Conservation (phyloP, 2,329 filamentous ascomycete species). For the Cordyceps cicadae region DNA sequence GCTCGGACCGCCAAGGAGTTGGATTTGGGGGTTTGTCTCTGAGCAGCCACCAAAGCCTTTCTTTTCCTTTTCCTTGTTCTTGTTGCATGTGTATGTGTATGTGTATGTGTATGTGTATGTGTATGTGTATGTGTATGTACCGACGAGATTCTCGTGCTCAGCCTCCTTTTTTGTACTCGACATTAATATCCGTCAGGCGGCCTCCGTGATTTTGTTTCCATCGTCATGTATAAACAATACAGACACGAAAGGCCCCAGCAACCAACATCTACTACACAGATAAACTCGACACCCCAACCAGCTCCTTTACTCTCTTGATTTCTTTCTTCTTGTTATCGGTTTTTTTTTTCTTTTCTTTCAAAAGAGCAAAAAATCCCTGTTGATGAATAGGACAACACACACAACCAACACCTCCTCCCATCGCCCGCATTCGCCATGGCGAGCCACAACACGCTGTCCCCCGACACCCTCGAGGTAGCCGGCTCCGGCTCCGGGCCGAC, state of each 20-base stretch:
- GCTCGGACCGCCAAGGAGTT: slow-evolving; percentile 4
- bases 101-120: too few species aligned
- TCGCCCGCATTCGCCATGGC: slow-evolving; percentile 3
- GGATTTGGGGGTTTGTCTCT: background rate
- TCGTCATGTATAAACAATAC: background rate
- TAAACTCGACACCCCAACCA: background rate
- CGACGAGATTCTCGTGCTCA: slow-evolving; percentile 1
- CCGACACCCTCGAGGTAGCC: slow-evolving; percentile 6
- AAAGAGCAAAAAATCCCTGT: background rate
- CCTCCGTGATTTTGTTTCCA: background rate
- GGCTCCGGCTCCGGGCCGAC: too few species aligned
- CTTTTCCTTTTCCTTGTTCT: too few species aligned
- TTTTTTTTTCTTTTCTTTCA: background rate
- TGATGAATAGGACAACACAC: background rate
- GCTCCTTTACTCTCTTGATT: too few species aligned
- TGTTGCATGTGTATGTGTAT: too few species aligned
- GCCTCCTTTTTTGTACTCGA: slow-evolving; percentile 2
- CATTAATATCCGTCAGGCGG: slow-evolving; percentile 2
- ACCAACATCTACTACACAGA: background rate
- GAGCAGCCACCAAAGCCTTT: too few species aligned
- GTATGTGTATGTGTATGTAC: background rate
- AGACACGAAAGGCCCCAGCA: background rate
- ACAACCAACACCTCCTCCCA: background rate
- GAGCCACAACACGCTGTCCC: slow-evolving; percentile 4
- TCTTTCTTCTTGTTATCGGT: background rate